These are phyloP conservation scores for Pyricularia grisea DNA, from an alignment of 2,329 filamentous ascomycete genomes.

Conservation along the genomic window DNA sequence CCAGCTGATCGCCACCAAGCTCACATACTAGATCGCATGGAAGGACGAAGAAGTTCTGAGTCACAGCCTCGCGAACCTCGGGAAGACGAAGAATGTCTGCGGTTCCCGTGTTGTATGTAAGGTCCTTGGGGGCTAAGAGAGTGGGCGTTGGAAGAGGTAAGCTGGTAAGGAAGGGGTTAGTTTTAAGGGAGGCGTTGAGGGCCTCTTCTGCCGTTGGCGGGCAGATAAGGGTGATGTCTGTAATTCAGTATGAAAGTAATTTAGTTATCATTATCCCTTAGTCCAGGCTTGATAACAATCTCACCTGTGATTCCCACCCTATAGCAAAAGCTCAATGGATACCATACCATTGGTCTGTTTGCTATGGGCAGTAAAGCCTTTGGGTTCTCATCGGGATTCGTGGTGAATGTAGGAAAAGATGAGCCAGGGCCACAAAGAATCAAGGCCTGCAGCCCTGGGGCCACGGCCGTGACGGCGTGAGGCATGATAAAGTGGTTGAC, in stretches of 20 bases:
- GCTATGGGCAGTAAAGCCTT: slow-evolving; percentile 77
- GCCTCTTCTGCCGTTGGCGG: slow-evolving; percentile 57
- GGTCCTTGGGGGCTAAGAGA: slow-evolving; percentile 63
- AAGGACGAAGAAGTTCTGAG: slow-evolving; percentile 78
- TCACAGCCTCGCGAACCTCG: slow-evolving; percentile 70
- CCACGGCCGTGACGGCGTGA: slow-evolving; percentile 63
- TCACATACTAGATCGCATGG: slow-evolving; percentile 94
- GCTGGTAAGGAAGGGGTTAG: slow-evolving; percentile 67
- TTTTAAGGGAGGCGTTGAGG: slow-evolving; percentile 61
- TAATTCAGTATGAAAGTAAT: background rate
- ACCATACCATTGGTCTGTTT: slow-evolving; percentile 85
- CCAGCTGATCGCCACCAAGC: slow-evolving; percentile 68
- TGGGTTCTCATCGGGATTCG: slow-evolving; percentile 68
- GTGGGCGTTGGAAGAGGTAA: slow-evolving; percentile 65
- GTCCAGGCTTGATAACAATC: slow-evolving; percentile 14
- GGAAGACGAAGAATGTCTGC: slow-evolving; percentile 79
- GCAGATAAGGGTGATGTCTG: slow-evolving; percentile 54
- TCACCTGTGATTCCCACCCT: slow-evolving; percentile 67
- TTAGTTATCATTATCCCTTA: background rate
- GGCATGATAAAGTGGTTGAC: slow-evolving; percentile 46
- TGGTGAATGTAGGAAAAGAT: slow-evolving; percentile 74
- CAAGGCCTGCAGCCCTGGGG: slow-evolving; percentile 71
- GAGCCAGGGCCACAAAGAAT: slow-evolving; percentile 77
- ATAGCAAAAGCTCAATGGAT: slow-evolving; percentile 77
- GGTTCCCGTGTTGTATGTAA: slow-evolving; percentile 80